Base-by-base conservation (phyloP, 305 asterid genomes). In the Fraxinus sp. region DNA sequence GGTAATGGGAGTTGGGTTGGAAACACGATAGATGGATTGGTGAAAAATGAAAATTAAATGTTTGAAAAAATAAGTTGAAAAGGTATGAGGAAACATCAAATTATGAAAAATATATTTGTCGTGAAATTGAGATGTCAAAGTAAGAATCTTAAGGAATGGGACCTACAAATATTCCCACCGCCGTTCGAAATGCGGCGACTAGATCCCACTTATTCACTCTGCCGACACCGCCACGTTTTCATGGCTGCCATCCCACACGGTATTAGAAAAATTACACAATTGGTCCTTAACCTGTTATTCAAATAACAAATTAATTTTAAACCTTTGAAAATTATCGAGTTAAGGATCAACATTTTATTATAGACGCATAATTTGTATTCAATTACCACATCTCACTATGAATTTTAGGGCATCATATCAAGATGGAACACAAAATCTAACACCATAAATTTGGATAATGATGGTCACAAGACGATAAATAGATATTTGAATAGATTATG, bases 161-260 rank as follows among this genome's bases (percentile, higher is more conserved):
- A 8, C 74, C 74, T 52, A 8, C 72, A 62, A 22, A 62, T 62
- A 22, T 22, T 62, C 72, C 72, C 33, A 62, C 30, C 14, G 72
- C 72, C 72, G 72, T 20, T 62, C 72, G 24, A 62, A 57, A 62
- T 62, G 72, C 72, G 72, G 72, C 72, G 72, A 62, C 28, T 32
- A 5, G 72, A 22, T 62, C 72, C 14, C 72, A 62, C 72, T 52
- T 14, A 14, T 49, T 16, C 8, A 52, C 7, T 16, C 64, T 52
- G 64, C 64, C 64, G 64, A 59, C 30, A 59, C 33, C 10, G 32
- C 72, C 71, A 20, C 72, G 72, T 20, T 62, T 62, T 62, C 14
- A 0, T 7, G 1, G 30, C 13, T 20, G 71, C 71, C 30, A 6
- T 22, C 71, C 71, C 11, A 22, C 32, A 22, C 71, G 2, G 28